Conservation (phyloP, 2,329 filamentous ascomycete species). For the Fusarium multiceps region DNA sequence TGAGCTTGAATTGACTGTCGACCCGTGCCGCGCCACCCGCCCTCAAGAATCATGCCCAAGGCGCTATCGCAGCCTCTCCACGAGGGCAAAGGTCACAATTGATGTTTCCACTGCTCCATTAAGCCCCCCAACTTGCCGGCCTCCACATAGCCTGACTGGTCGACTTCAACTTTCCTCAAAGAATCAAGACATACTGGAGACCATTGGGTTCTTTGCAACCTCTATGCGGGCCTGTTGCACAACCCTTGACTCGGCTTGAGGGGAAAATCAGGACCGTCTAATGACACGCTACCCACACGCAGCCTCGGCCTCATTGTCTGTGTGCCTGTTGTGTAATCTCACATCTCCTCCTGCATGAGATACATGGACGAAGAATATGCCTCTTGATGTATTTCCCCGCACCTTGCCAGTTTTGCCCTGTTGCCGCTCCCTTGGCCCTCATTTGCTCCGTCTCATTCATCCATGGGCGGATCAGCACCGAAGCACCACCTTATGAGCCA, state of each 20-base stretch:
- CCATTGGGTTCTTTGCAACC: slow-evolving; percentile 6
- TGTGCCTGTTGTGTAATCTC: slow-evolving; percentile 42
- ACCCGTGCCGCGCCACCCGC: slow-evolving; percentile 53
- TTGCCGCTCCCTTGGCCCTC: slow-evolving; percentile 24
- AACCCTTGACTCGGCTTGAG: slow-evolving; percentile 14
- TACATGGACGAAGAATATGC: slow-evolving; percentile 15
- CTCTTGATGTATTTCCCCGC: slow-evolving; percentile 39
- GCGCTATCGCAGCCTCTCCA: slow-evolving; percentile 3
- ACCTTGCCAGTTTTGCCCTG: slow-evolving; percentile 29
- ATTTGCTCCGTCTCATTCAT: slow-evolving; percentile 22
- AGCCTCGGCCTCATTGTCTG: slow-evolving; percentile 28
- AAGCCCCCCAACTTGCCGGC: slow-evolving; percentile 4
- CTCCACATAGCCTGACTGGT: slow-evolving; percentile 13
- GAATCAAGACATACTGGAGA: slow-evolving; percentile 18
- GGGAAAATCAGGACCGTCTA: slow-evolving; percentile 13
- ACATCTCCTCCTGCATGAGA: slow-evolving; percentile 34
- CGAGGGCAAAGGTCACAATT: not conserved
- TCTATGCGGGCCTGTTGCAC: slow-evolving; percentile 29
- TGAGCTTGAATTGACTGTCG: slow-evolving; percentile 43
- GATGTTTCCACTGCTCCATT: not conserved
- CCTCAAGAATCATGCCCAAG: slow-evolving; percentile 1
- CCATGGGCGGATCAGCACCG: slow-evolving; percentile 37
- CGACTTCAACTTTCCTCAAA: slow-evolving; percentile 14
- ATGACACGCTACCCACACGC: slow-evolving; percentile 35
- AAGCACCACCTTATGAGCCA: slow-evolving; percentile 24